These are phyloP conservation scores for Euphrasia arctica DNA, from an alignment of 305 asterid species.

Conservation along the genomic window DNA sequence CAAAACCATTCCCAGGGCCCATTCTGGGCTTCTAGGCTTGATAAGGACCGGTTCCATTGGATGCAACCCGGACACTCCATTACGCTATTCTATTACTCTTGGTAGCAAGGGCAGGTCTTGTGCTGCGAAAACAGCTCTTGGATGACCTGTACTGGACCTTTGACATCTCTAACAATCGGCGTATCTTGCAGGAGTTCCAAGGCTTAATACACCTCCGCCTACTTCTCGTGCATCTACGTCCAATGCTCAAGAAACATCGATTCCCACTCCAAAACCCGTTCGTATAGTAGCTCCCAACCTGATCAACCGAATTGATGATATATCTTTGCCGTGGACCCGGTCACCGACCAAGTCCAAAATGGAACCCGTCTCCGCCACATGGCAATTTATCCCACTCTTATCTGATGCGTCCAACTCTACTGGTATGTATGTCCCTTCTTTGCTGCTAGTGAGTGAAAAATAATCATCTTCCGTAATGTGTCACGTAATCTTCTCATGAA, in stretches of 20 bases:
- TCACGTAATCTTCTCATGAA: slow-evolving; percentile 45
- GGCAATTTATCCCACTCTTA: slow-evolving; percentile 62
- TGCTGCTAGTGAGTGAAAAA: slow-evolving; percentile 26
- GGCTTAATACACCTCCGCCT: slow-evolving; percentile 97
- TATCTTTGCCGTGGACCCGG: slow-evolving; percentile 98
- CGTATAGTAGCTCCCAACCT: slow-evolving; percentile 74
- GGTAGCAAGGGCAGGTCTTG: background rate
- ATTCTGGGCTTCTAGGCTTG: background rate
- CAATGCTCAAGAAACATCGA: slow-evolving; percentile 46
- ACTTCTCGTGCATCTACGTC: slow-evolving; percentile 44
- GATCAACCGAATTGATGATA: slow-evolving; percentile 79
- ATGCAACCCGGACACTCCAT: background rate
- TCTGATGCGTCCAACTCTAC: slow-evolving; percentile 43
- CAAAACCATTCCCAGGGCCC: background rate
- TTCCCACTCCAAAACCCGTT: slow-evolving; percentile 86
- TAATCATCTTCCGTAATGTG: slow-evolving; percentile 23
- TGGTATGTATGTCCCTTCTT: slow-evolving; percentile 55
- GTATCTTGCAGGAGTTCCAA: slow-evolving; percentile 76
- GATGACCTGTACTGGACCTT: background rate
- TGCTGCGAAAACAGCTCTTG: background rate
- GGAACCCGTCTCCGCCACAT: slow-evolving; percentile 86
- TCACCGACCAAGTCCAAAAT: slow-evolving; percentile 97
- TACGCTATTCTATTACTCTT: background rate
- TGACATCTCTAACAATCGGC: background rate
- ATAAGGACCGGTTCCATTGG: background rate